Evolutionary conservation across 2,329 filamentous ascomycete genomes (phyloP), one percentile per base, ranked within the genome.

Genomic region (Trichoderma atrobrunneum): DNA sequence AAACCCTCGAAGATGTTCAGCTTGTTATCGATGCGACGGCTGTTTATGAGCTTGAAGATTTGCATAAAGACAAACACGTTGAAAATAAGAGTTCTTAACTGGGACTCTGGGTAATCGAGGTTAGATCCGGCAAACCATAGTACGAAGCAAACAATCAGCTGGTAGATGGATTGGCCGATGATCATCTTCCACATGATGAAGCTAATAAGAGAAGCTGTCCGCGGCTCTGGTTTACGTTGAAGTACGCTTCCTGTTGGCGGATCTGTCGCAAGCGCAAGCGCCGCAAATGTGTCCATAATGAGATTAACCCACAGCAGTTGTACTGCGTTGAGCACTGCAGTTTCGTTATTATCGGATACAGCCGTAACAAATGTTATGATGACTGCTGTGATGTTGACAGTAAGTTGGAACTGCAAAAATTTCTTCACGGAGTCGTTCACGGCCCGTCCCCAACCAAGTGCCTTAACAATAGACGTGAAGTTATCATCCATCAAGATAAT

Each of bases 1-100:
- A 93, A 87, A 64, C 90, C 90, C 77, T 93, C 91, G 73, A 93
- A 92, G 72, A 94, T 89, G 79, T 94, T 93, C 82, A 93, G 89
- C 67, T 88, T 88, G 80, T 93, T 93, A 79, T 93, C 92, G 18
- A 93, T 87, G 26, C 91, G 89, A 68, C 92, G 89, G 36, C 73
- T 74, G 48, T 91, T 91, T 82, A 90, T 87, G 79, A 90, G 86
- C 79, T 92, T 92, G 82, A 92, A 92, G 73, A 92, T 91, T 76
- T 92, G 90, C 85, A 92, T 89, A 89, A 90, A 92, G 3, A 92
- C 90, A 76, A 91, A 92, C 0, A 87, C 89, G 80, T 92, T 92
- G 82, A 92, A 92, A 61, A 92, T 87, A 72, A 91, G 32, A 28
- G 60, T 39, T 21, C 34, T 24, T 18, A 62, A 18, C 34, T 62